Evolutionary conservation across 2,329 filamentous ascomycete species (phyloP).

Genomic region (Cercospora brassicicola): DNA sequence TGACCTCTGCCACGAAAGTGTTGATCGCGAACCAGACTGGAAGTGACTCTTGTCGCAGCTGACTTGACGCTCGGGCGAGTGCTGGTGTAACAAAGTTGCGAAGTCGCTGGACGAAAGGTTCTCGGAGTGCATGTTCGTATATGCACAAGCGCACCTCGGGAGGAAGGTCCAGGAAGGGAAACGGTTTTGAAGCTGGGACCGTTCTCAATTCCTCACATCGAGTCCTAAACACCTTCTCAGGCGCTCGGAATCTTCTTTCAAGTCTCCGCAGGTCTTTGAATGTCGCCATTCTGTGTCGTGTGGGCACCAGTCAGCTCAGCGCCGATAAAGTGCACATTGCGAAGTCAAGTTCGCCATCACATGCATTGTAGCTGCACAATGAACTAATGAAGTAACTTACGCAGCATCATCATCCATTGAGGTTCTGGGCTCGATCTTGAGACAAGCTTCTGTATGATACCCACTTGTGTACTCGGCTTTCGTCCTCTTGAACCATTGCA

Average conservation of each 20-base stretch:
- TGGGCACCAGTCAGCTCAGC: neutral
- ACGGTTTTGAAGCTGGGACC: neutral
- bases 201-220: neutral
- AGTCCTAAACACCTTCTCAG: neutral
- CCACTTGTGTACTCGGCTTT: neutral
- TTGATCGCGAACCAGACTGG: slow-evolving; percentile 27
- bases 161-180: slow-evolving; percentile 16
- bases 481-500: neutral
- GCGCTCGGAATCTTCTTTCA: neutral
- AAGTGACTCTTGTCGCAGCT: slow-evolving; percentile 25
- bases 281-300: neutral
- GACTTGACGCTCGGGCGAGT: slow-evolving; percentile 15
- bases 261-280: slow-evolving; percentile 8
- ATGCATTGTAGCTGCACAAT: neutral
- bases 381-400: neutral
- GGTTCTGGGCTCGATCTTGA: neutral
- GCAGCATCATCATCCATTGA: slow-evolving; percentile 7
- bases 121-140: slow-evolving; percentile 8
- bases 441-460: neutral
- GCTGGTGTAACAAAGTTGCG: slow-evolving; percentile 7
- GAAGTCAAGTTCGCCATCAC: neutral
- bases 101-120: slow-evolving; percentile 6
- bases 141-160: slow-evolving; percentile 13
- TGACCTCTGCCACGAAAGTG: slow-evolving; percentile 23
- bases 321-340: neutral